Conservation (phyloP, 345 rosid genomes). For the Citropsis articulata region DNA sequence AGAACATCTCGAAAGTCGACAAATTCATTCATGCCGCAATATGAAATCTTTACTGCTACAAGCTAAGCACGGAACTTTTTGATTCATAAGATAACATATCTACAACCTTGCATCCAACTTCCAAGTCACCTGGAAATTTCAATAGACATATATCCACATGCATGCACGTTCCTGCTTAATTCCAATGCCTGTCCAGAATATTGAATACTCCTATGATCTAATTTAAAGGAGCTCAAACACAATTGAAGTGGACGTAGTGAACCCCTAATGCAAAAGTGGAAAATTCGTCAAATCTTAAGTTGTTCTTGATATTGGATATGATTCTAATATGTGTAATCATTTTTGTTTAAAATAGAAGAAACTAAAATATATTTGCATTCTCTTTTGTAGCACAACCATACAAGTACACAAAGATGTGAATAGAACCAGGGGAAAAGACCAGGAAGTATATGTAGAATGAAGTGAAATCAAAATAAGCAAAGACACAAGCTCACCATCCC, state of each 20-base stretch:
- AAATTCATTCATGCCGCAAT: background rate
- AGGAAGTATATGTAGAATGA: background rate
- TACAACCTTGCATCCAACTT: background rate
- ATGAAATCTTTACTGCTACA: background rate
- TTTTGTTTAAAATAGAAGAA: background rate
- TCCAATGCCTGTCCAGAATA: background rate
- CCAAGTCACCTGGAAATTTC: background rate
- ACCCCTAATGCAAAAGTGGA: background rate
- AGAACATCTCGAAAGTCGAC: background rate
- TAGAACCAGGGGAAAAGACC: background rate
- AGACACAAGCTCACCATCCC: slow-evolving; percentile 71
- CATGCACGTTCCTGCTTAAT: background rate
- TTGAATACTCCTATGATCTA: background rate
- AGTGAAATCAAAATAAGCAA: background rate
- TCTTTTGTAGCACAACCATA: background rate
- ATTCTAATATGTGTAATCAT: background rate
- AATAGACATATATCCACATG: background rate
- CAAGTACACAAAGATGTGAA: background rate
- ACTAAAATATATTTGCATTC: background rate
- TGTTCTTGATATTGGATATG: background rate
- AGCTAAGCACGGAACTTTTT: background rate
- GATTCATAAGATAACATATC: background rate
- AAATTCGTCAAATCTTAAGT: background rate
- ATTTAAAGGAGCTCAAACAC: background rate
- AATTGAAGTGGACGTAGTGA: background rate